Evolutionary conservation across 2,329 filamentous ascomycete species (phyloP), one percentile per base, ranked within the genome.

Genomic region (Xylaria multiplex): DNA sequence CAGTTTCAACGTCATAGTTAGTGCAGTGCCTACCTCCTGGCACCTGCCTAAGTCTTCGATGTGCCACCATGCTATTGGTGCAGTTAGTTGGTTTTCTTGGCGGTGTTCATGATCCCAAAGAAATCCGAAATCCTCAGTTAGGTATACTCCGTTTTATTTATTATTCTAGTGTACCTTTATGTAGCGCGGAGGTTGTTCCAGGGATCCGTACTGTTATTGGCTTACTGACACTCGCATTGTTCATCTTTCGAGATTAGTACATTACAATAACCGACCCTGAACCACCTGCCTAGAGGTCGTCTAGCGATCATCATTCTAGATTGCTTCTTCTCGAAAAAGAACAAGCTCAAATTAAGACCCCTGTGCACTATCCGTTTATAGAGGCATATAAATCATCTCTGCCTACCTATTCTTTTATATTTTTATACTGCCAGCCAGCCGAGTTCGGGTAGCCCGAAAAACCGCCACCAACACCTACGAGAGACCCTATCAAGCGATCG

Each of bases 1-100:
- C 63, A 65, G 16, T 40, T 46, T n/a, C 63, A 53, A 65, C 63
- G 63, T 65, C 63, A 65, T 60, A n/a, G 42, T 35, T 7, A 40
- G 48, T 19, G 24, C 16, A 7, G 27, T 54, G 30, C 27, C 52
- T 4, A 19, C 30, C 54, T 16, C 22, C n/a, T 9, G 48, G 40
- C 30, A 35, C 30, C 13, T 40, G 1, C 11, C 11, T 14, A 13
- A 40, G 11, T 14, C 13, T 14, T 14, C 37, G 14, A 40, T 40
- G 9, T 40, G 37, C 37, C 11, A 14, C 14, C 11, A 5, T 27
- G 27, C 9, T 40, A 14, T 13, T 19, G 9, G 32, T 19, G 35
- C 30, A 22, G n/a, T 37, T 37, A 53, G 16, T 37, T 53, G n/a
- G 16, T n/a, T 32, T 50, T 42, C 24, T 48, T 45, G 27, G 56